Base-by-base conservation (phyloP, 192 early-diverging fungal species). In the Podila minutissima region DNA sequence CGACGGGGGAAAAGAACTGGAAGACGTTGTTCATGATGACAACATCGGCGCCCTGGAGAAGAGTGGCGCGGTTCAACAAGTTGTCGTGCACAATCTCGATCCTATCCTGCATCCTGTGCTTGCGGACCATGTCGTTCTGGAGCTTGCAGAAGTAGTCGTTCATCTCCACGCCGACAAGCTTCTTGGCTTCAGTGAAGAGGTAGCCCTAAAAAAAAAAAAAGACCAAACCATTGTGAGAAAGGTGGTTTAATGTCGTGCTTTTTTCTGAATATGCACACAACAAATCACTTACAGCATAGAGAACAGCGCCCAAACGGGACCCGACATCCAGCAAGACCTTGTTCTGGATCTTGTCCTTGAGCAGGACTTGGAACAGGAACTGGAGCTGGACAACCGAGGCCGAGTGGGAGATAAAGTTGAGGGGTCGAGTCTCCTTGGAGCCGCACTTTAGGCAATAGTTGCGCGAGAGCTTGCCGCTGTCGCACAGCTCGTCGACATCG, bases 11-110 rank as follows among this genome's bases (percentile, higher is more conserved):
- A 58, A 90, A 90, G 75, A 87, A 90, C 58, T 90, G 87, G 71
- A 90, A 90, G 1, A 89, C 89, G 48, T 90, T 90, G 75, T 90
- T 87, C 87, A 91, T 87, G 33, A 91, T 77, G 12, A 91, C 70
- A 17, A 91, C 74, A 59, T 89, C 89, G 15, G 89, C 83, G 13
- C 74, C 50, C 17, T 85, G 67, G 9, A 91, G 24, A 20, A 89
- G 49, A 31, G 74, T 58, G 22, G 81, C 83, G 0, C 83, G 67
- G 8, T 70, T 75, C 64, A 84, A 67, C 12, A 91, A 64, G 67
- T 89, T 88, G 28, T 85, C 84, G 29, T 82, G 82, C 20, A 89
- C 67, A n/a, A 90, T 62, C 83, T 89, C 74, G 13, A 88, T 71
- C 32, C 89, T 69, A 49, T 90, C 85, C 22, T 85, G 83, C 69